Evolutionary conservation across 345 rosid genomes (phyloP).

Genomic region (Citrus hindsii): DNA sequence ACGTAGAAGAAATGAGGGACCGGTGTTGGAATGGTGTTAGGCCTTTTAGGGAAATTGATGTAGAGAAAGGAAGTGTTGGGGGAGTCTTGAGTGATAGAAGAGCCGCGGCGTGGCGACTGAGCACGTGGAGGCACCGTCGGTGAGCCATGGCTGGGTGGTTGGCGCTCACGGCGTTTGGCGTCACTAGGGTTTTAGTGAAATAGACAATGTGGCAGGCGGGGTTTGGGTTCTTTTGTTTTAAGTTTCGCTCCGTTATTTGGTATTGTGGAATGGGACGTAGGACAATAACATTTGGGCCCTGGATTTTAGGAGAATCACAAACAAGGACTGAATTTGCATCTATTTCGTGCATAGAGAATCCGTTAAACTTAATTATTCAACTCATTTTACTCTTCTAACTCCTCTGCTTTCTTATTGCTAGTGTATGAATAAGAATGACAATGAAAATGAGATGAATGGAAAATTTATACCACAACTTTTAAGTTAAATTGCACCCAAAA

Average conservation of each 20-base stretch:
- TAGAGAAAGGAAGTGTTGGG: neutral
- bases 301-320: neutral
- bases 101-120: slow-evolving; percentile 44
- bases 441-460: too few species aligned
- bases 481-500: too few species aligned
- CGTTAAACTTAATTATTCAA: too few species aligned
- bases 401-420: too few species aligned
- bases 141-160: slow-evolving; percentile 46
- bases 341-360: neutral
- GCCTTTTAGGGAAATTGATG: slow-evolving; percentile 15
- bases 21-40: slow-evolving; percentile 5
- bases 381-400: too few species aligned
- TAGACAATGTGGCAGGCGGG: neutral
- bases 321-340: neutral
- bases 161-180: slow-evolving; percentile 1
- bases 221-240: neutral
- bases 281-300: neutral
- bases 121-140: slow-evolving; percentile 56
- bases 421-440: too few species aligned
- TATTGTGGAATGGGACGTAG: neutral
- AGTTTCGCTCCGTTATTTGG: too few species aligned
- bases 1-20: slow-evolving; percentile 2
- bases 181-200: slow-evolving; percentile 2
- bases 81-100: slow-evolving; percentile 25
- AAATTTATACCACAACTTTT: too few species aligned